Conservation (phyloP, 352 stramenopile genomes). For the Phytophthora palmivora region DNA sequence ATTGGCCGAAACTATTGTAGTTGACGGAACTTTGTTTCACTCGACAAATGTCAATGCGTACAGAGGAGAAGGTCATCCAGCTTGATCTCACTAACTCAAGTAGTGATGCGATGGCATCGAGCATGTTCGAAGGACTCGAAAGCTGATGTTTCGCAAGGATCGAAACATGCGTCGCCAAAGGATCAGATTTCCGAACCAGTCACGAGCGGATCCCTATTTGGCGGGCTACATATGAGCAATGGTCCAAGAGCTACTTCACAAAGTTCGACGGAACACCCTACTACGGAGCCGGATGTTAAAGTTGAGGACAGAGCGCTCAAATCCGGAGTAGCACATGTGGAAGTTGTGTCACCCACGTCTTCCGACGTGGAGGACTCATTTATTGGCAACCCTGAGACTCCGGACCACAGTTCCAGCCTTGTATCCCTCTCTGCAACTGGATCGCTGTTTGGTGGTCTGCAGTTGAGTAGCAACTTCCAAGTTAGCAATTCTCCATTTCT, state of each 20-base stretch:
- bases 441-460: constrained; percentile 52
- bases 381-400: constrained; percentile 41
- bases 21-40: too few relatives aligned
- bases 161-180: too few relatives aligned
- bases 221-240: too few relatives aligned
- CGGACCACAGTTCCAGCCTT: constrained; percentile 20
- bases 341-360: constrained; percentile 46
- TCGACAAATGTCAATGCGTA: too few relatives aligned
- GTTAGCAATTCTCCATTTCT: constrained; percentile 25
- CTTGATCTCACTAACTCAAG: too few relatives aligned
- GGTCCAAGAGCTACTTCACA: too few relatives aligned
- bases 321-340: constrained; percentile 21
- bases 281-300: constrained; percentile 12
- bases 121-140: constrained; percentile 43
- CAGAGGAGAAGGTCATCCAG: constrained; percentile 53
- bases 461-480: constrained; percentile 47
- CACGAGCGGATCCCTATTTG: too few relatives aligned
- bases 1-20: too few relatives aligned
- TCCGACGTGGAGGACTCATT: constrained; percentile 59
- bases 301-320: constrained; percentile 12
- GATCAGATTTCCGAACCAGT: too few relatives aligned
- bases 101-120: constrained; percentile 14
- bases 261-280: too few relatives aligned
- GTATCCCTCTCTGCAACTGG: constrained; percentile 29
- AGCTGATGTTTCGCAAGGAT: constrained; percentile 1